phyloP scores from a whole-genome alignment of 768 basidiomycete genomes.

The Pseudohyphozyma bogoriensis region DNA sequence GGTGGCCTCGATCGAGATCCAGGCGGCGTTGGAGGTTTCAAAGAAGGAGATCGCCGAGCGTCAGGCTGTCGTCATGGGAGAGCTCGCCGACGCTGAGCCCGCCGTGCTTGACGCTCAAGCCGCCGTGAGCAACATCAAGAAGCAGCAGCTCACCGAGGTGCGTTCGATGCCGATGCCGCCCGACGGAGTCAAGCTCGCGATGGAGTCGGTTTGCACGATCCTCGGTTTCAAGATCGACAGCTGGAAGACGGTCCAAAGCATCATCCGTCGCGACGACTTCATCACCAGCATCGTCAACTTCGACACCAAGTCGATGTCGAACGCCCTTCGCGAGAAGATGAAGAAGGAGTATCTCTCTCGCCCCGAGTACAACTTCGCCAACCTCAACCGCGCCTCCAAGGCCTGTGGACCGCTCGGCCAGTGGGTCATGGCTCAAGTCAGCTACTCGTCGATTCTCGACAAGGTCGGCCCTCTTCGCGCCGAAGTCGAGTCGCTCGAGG shows the following conservation, averaged over 20 bases:
- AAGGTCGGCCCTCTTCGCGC: slow-evolving; percentile 91
- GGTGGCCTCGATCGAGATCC: slow-evolving; percentile 87
- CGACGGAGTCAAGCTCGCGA: slow-evolving; percentile 90
- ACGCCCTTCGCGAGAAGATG: slow-evolving; percentile 76
- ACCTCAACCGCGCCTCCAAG: slow-evolving; percentile 84
- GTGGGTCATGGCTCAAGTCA: slow-evolving; percentile 94
- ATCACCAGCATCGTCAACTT: slow-evolving; percentile 92
- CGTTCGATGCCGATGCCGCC: slow-evolving; percentile 97
- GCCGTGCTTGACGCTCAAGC: slow-evolving; percentile 89
- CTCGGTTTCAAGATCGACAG: slow-evolving; percentile 94
- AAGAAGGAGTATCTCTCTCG: slow-evolving; percentile 83
- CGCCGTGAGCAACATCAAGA: slow-evolving; percentile 95
- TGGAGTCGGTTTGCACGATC: slow-evolving; percentile 96
- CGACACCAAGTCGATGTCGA: slow-evolving; percentile 88
- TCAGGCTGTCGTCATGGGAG: slow-evolving; percentile 76
- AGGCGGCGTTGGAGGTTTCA: slow-evolving; percentile 83
- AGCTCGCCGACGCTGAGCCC: slow-evolving; percentile 94
- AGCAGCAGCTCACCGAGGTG: slow-evolving; percentile 91
- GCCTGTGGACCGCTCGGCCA: slow-evolving; percentile 97
- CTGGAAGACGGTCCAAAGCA: slow-evolving; percentile 90
- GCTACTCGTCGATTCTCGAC: slow-evolving; percentile 93
- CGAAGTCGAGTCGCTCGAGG: slow-evolving; percentile 86
- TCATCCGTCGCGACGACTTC: slow-evolving; percentile 94
- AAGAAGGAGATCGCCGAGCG: slow-evolving; percentile 82
- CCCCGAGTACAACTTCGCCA: slow-evolving; percentile 87